phyloP scores from a whole-genome alignment of 129 eudicot species.

The Gnaphalium uliginosum region DNA sequence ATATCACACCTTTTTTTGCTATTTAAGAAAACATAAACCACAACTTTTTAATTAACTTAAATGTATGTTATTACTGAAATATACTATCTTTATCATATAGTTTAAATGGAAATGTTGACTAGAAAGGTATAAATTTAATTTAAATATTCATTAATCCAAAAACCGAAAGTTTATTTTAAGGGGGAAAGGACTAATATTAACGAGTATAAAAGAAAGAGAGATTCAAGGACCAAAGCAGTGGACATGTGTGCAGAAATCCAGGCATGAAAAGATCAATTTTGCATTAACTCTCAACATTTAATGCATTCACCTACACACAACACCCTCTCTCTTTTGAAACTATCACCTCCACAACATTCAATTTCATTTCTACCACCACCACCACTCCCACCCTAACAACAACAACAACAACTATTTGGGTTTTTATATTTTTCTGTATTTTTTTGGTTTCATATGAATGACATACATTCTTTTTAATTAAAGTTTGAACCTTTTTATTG shows the following conservation, averaged over 20 bases:
- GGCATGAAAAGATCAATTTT: constrained; percentile 70
- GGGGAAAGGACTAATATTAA: neutral
- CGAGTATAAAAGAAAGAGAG: constrained; percentile 21
- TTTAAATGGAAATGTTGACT: neutral
- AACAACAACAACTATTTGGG: neutral
- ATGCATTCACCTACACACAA: constrained; percentile 73
- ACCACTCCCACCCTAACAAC: neutral
- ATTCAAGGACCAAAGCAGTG: constrained; percentile 36
- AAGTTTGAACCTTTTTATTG: neutral
- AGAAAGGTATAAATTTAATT: neutral
- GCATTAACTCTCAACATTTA: constrained; percentile 74
- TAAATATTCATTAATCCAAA: neutral
- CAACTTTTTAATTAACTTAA: no score
- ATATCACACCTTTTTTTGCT: no score
- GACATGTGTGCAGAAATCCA: constrained; percentile 60
- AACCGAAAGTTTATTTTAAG: neutral
- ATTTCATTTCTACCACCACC: constrained; percentile 32
- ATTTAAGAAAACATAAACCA: no score
- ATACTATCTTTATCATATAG: neutral
- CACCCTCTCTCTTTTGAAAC: constrained; percentile 36
- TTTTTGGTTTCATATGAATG: constrained; percentile 31
- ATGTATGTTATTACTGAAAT: neutral
- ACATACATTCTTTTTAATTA: neutral
- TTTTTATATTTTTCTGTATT: constrained; percentile 17
- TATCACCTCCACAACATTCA: constrained; percentile 37